Base-by-base conservation (phyloP, 2,329 filamentous ascomycete species). In the Fusarium oligoseptatum region DNA sequence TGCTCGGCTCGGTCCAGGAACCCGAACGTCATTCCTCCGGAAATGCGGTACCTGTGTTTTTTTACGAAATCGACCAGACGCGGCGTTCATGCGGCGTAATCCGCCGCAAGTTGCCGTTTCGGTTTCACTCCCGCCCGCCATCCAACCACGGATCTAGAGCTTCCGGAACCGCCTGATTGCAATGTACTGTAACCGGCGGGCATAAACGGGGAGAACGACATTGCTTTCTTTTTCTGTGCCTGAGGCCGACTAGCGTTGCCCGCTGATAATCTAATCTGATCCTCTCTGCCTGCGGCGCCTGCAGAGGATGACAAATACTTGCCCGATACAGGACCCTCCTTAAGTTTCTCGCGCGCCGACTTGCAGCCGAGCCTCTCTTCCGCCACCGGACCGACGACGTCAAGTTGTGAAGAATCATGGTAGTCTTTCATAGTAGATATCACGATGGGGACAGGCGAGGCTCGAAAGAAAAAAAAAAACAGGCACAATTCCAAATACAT, bases 261-360 rank as follows among this genome's bases (percentile, higher is more conserved):
- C 34, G 41, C 52, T 57, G 65, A 68, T 64, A 74, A 74, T 77
- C 73, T 75, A 68, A 78, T 75, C 75, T 72, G 75, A 77, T 78
- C 63, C 66, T 63, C 15, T 29, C 48, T 52, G 27, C 17, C 50
- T 55, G 67, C 32, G 48, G 67, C 32, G 48, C 3, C 50, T 55
- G 67, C 36, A 48, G 22, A 50, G n/a, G 34, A 58, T 78, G 75
- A 76, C 73, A 77, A 77, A 78, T 76, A 24, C 37, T 67, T 29
- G 20, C 43, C 34, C 60, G 32, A 64, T 41, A 73, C 34, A 62
- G 60, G 60, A 64, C 39, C 52, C 62, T 41, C 50, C n/a, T 64
- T 10, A 20, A 27, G 37, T 39, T 60, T 60, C 64, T 78, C 76
- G 67, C 63, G 67, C 63, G 61, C 68, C 74, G 76, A 77, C 29